phyloP scores from a whole-genome alignment of 2,329 filamentous ascomycete species.

The Neoarthrinium moseri region DNA sequence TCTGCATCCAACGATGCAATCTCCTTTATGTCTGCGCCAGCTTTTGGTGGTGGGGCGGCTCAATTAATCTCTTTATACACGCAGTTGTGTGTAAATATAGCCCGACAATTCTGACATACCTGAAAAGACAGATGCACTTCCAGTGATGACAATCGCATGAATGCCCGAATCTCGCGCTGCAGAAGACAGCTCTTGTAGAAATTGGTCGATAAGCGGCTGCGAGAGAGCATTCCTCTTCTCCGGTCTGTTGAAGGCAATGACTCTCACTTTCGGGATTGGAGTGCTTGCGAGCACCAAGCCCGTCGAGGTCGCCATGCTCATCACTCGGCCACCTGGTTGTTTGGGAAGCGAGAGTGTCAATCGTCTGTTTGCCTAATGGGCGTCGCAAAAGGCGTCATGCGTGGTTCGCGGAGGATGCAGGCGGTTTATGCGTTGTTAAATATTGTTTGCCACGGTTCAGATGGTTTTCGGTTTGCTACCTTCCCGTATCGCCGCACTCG shows the following conservation, averaged over 20 bases:
- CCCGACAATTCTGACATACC: background rate
- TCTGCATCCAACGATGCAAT: constrained; percentile 25
- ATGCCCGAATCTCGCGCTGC: constrained; percentile 16
- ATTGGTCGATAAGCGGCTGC: constrained; percentile 44
- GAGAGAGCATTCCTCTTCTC: constrained; percentile 60
- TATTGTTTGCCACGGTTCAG: too few species aligned
- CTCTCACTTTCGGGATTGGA: constrained; percentile 1
- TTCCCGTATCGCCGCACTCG: too few species aligned
- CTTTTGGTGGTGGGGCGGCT: too few species aligned
- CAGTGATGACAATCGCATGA: constrained; percentile 2
- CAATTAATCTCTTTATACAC: too few species aligned
- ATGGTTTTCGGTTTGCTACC: too few species aligned
- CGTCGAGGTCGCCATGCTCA: background rate
- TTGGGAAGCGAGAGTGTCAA: too few species aligned
- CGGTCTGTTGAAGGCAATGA: constrained; percentile 40
- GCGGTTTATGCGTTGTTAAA: too few species aligned
- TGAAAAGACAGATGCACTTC: constrained; percentile 3
- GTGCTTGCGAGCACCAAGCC: constrained; percentile 7
- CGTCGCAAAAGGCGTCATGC: background rate
- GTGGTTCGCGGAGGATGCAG: too few species aligned
- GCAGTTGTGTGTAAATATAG: background rate
- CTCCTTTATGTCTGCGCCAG: constrained; percentile 34
- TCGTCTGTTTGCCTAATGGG: background rate
- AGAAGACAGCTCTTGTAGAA: constrained; percentile 30
- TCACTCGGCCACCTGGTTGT: background rate